Base-by-base conservation (phyloP, 1,284 basidiomycete species). In the Cryptococcus sp. region DNA sequence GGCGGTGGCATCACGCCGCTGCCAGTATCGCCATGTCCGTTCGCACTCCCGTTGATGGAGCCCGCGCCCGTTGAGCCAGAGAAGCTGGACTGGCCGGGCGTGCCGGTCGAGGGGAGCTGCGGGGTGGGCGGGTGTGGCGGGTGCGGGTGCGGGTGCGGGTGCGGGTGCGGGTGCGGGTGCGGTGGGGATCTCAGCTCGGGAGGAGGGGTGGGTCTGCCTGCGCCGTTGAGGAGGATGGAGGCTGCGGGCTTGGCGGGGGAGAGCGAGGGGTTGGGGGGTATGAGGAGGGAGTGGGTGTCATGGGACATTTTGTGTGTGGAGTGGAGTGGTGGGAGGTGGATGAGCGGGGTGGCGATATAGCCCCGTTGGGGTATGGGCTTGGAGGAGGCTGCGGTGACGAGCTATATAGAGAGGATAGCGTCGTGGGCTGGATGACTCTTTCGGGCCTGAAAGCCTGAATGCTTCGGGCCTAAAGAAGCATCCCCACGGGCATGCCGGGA, bases 171-270 rank as follows among this genome's bases (percentile, higher is more conserved):
- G 21, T 35, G 50, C 45, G 4, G 46, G 36, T 8, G 35, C 37
- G 11, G 56, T 38, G 40, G 47, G 33, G 33, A 28, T 43, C 43
- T 39, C 18, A 18, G 46, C 21, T 44, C 13, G 21, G 47, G 28
- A n/a, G 24, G n/a, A 50, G 38, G 28, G 23, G 39, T 11, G n/a
- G 45, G 52, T 33, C 57, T 46, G n/a, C 55, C 53, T 40, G 53
- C 50, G 39, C 59, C 52, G 53, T 69, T 69, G 4, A 69, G 46
- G 8, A 69, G 62, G 50, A 69, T 69, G 23, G 66, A 67, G 3
- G 58, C 60, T 6, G 53, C 44, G 3, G 64, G 68, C 35, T 61
- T 61, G 18, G 52, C 46, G 8, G 55, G 42, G 1, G 60, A 55
- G 4, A 62, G n/a, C 6, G 65, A 60, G 20, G 67, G 67, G 37